phyloP scores from a whole-genome alignment of 495 filamentous ascomycete species.

The Extremus antarcticus region DNA sequence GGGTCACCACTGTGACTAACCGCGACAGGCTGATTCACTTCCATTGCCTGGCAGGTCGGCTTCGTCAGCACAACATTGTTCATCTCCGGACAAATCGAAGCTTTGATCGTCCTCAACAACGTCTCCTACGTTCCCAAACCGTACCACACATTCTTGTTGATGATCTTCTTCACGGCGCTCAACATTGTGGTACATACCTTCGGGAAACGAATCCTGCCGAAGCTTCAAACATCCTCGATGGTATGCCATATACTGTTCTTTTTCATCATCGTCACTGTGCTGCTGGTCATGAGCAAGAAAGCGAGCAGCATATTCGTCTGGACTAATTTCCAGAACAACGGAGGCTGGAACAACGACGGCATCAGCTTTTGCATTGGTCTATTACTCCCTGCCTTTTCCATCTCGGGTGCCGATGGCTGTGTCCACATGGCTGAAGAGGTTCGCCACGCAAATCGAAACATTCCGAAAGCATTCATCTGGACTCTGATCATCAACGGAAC shows the following conservation, averaged over 20 bases:
- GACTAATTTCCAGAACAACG: constrained; percentile 7
- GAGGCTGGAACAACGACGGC: constrained; percentile 6
- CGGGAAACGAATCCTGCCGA: constrained; percentile 35
- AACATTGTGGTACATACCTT: constrained; percentile 35
- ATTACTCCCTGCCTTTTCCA: background rate
- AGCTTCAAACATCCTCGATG: constrained; percentile 37
- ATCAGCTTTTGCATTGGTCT: constrained; percentile 11
- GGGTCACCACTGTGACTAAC: no score
- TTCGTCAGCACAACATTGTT: no score
- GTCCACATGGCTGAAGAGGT: constrained; percentile 13
- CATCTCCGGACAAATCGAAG: no score
- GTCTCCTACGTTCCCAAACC: constrained; percentile 32
- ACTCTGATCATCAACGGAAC: no score
- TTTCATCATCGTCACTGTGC: constrained; percentile 26
- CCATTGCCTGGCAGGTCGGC: no score
- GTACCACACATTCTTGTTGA: constrained; percentile 40
- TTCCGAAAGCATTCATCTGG: no score
- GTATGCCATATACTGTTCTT: constrained; percentile 41
- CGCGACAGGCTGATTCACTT: no score
- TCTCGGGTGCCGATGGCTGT: constrained; percentile 14
- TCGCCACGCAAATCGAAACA: no score
- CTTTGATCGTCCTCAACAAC: no score
- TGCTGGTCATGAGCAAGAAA: constrained; percentile 34
- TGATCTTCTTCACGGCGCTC: constrained; percentile 34
- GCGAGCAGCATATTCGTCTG: constrained; percentile 32